These are phyloP conservation scores for Aspergillus calidoustus DNA, from an alignment of 2,329 filamentous ascomycete genomes.

Conservation along the genomic window DNA sequence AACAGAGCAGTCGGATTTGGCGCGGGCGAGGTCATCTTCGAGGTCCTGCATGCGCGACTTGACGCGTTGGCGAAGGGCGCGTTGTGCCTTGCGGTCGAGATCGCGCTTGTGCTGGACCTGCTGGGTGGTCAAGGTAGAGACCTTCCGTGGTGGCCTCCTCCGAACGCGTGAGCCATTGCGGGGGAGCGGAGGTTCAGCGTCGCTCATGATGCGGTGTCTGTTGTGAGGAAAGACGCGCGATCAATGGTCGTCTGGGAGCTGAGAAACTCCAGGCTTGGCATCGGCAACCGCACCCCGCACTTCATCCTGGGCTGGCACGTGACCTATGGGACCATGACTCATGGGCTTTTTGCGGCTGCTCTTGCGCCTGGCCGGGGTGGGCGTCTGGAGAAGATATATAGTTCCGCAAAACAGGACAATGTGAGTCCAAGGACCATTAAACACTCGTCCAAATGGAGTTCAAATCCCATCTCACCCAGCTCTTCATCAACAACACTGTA, in stretches of 20 bases:
- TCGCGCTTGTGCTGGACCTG: conserved; percentile 11
- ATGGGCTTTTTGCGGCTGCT: too few species aligned
- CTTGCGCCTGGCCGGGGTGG: too few species aligned
- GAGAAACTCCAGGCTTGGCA: too few species aligned
- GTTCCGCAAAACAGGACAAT: too few species aligned
- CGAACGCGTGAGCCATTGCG: background rate
- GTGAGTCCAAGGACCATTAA: background rate
- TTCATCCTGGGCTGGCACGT: too few species aligned
- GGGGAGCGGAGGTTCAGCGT: background rate
- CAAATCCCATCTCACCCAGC: background rate
- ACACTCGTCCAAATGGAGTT: background rate
- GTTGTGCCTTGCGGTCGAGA: conserved; percentile 6
- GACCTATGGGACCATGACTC: too few species aligned
- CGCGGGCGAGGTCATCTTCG: conserved; percentile 1
- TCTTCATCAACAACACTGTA: conserved; percentile 8
- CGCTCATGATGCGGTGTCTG: background rate
- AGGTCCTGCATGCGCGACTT: conserved; percentile 6
- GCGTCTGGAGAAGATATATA: too few species aligned
- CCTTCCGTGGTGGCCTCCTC: background rate
- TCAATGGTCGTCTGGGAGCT: too few species aligned
- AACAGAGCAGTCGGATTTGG: conserved; percentile 1
- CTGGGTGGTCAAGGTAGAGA: background rate
- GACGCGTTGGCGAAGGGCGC: background rate
- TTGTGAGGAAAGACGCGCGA: too few species aligned
- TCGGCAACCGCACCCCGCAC: too few species aligned